Evolutionary conservation across 768 basidiomycete genomes (phyloP).

Genomic region (Multifurca ochricompacta): DNA sequence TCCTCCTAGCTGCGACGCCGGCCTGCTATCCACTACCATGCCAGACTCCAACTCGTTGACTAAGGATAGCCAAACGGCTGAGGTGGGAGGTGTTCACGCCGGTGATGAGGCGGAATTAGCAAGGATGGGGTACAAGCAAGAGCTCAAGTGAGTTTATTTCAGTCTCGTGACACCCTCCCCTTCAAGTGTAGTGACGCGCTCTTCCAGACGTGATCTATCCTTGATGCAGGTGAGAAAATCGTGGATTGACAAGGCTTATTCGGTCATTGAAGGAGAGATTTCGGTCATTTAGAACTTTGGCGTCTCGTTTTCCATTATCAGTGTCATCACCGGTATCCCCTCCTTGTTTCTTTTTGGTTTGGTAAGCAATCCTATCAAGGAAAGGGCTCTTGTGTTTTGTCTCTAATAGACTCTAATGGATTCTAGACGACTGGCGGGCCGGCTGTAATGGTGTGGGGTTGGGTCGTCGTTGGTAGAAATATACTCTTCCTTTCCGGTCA

Average conservation of each 20-base stretch:
- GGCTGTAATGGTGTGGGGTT: conserved; percentile 73
- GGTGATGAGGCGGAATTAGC: conserved; percentile 57
- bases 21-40: neutral
- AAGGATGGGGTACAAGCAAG: conserved; percentile 67
- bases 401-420: conserved; percentile 1
- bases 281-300: conserved; percentile 60
- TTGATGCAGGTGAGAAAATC: conserved; percentile 45
- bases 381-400: neutral
- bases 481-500: neutral
- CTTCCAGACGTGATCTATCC: conserved; percentile 48
- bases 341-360: conserved; percentile 63
- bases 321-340: conserved; percentile 63
- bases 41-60: neutral
- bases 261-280: neutral
- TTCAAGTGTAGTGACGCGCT: neutral
- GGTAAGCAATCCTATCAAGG: conserved; percentile 33
- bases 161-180: neutral
- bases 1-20: neutral
- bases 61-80: neutral
- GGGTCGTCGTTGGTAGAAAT: conserved; percentile 51
- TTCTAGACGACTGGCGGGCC: conserved; percentile 66
- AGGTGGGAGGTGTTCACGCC: conserved; percentile 5
- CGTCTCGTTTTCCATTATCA: conserved; percentile 70
- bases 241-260: neutral
- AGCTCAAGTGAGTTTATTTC: conserved; percentile 42